A percentile compares a stretch with the other conserved stretches of the same genome.
Conservation (phyloP, 2,329 filamentous ascomycete genomes). For the Sporothrix brasiliensis region DNA sequence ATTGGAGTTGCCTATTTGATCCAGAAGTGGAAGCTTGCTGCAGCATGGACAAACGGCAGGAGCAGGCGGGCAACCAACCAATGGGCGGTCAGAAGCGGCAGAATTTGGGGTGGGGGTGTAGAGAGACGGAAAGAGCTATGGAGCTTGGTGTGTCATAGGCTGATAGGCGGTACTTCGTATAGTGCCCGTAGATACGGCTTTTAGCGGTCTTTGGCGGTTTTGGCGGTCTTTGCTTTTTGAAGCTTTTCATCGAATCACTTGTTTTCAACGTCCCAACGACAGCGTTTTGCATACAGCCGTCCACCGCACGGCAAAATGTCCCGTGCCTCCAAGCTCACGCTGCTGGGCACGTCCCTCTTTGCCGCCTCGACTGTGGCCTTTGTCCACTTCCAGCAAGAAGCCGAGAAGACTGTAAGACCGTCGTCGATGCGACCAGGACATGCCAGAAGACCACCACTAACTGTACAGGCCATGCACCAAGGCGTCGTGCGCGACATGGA, state of each 20-base stretch:
- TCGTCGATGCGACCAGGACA: constrained; percentile 31
- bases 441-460: neutral
- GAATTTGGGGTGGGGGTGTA: constrained; percentile 21
- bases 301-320: constrained; percentile 66
- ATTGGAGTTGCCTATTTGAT: constrained; percentile 26
- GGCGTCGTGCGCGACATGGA: constrained; percentile 95
- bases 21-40: constrained; percentile 23
- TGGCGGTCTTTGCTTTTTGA: neutral
- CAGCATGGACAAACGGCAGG: constrained; percentile 19
- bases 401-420: constrained; percentile 73
- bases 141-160: neutral
- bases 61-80: constrained; percentile 16
- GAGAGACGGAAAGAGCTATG: neutral
- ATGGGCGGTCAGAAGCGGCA: constrained; percentile 32
- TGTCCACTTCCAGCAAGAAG: constrained; percentile 84
- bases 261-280: neutral
- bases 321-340: constrained; percentile 81
- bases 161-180: rapidly evolving
- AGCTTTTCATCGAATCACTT: constrained; percentile 24
- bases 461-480: constrained; percentile 82
- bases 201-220: neutral
- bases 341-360: constrained; percentile 74
- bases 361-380: constrained; percentile 76
- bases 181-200: neutral
- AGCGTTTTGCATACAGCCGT: neutral